These are phyloP conservation scores for Penicillium tannophilum DNA, from an alignment of 495 filamentous ascomycete species.

Conservation along the genomic window DNA sequence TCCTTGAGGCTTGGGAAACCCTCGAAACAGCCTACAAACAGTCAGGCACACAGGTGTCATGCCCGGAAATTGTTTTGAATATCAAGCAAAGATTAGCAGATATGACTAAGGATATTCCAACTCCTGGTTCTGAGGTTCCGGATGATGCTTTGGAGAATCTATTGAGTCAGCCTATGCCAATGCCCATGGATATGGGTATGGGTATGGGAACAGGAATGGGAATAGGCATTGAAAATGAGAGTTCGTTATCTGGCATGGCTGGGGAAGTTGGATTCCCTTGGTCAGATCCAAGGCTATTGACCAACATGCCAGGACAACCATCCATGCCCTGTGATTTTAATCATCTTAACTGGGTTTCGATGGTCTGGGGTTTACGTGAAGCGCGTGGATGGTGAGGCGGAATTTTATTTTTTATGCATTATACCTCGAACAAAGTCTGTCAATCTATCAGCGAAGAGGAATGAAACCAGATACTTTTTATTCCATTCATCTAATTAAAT, in stretches of 20 bases:
- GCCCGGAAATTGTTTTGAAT: slow-evolving; percentile 43
- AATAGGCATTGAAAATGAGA: neutral
- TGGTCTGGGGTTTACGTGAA: slow-evolving; percentile 8
- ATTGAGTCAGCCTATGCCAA: neutral
- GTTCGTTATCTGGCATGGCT: neutral
- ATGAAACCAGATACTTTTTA: neutral
- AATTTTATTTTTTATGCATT: neutral
- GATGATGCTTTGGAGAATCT: neutral
- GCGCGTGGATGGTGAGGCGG: slow-evolving; percentile 2
- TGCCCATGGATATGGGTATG: neutral
- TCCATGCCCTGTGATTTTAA: neutral
- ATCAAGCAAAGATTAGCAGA: slow-evolving; percentile 32
- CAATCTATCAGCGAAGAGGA: too few relatives aligned
- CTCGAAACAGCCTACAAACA: slow-evolving; percentile 24
- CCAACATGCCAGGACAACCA: neutral
- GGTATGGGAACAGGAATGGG: neutral
- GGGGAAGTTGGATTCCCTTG: neutral
- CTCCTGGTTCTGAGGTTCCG: neutral
- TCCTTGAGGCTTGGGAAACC: slow-evolving; percentile 52
- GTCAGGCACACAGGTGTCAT: slow-evolving; percentile 19
- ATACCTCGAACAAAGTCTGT: neutral
- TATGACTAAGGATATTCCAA: neutral
- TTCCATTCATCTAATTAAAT: neutral
- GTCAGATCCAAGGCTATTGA: neutral
- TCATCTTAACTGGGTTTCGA: slow-evolving; percentile 10